Conservation (phyloP, 495 filamentous ascomycete genomes). For the Tuber magnatum region DNA sequence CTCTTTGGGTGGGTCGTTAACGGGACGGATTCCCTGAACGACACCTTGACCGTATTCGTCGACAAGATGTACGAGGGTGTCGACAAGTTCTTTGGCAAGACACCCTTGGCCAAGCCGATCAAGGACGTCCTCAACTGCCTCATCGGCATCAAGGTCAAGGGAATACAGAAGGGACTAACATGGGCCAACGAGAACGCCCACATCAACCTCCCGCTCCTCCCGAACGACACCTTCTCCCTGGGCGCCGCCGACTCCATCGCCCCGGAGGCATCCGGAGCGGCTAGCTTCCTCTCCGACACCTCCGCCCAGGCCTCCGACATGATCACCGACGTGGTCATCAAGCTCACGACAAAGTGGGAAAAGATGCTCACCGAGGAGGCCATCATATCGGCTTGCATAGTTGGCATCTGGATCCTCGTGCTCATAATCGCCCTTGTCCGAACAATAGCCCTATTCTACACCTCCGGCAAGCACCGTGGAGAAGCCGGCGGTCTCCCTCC, state of each 20-base stretch:
- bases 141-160: conserved; percentile 64
- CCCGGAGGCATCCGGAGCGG: conserved; percentile 50
- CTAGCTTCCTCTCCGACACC: conserved; percentile 69
- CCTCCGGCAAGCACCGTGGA: conserved; percentile 49
- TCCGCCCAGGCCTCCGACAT: conserved; percentile 63
- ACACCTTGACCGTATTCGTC: conserved; percentile 76
- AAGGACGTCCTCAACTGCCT: conserved; percentile 67
- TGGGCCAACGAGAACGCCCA: conserved; percentile 85
- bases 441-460: conserved; percentile 51
- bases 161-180: conserved; percentile 73
- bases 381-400: conserved; percentile 62
- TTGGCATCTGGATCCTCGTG: conserved; percentile 69
- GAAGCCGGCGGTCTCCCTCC: conserved; percentile 45
- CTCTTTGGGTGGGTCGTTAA: conserved; percentile 84
- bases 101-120: conserved; percentile 52
- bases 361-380: conserved; percentile 63
- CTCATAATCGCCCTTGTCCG: conserved; percentile 64
- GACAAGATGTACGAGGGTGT: conserved; percentile 63
- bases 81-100: conserved; percentile 70
- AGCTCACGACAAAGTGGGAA: conserved; percentile 57
- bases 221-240: conserved; percentile 72
- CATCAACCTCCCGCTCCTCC: conserved; percentile 68
- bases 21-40: conserved; percentile 70
- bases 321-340: conserved; percentile 64
- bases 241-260: conserved; percentile 62